Conservation (phyloP, 495 filamentous ascomycete genomes). For the Patellaria atrata region DNA sequence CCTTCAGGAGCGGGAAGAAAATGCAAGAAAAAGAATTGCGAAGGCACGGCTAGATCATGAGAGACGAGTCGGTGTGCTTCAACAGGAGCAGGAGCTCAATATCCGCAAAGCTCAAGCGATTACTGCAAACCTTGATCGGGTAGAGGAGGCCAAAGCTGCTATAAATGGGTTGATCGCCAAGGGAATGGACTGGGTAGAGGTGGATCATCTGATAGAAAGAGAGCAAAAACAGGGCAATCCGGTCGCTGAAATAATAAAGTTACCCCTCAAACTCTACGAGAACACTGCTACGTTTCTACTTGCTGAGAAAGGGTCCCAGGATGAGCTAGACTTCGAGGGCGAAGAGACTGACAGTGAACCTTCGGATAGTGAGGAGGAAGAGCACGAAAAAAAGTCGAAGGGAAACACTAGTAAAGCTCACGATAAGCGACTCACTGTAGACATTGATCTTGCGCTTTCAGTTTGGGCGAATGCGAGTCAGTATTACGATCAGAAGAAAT, state of each 20-base stretch:
- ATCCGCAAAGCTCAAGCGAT: constrained; percentile 80
- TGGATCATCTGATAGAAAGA: constrained; percentile 71
- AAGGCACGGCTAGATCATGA: constrained; percentile 66
- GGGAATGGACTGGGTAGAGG: constrained; percentile 94
- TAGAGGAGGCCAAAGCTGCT: constrained; percentile 81
- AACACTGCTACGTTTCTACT: constrained; percentile 76
- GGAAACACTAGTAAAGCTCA: constrained; percentile 23
- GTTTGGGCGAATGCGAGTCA: constrained; percentile 80
- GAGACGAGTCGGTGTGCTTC: constrained; percentile 66
- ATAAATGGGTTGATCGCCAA: constrained; percentile 79
- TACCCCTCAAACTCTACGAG: constrained; percentile 77
- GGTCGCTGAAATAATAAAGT: constrained; percentile 73
- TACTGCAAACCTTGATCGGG: constrained; percentile 72
- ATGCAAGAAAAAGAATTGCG: constrained; percentile 70
- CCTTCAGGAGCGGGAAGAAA: constrained; percentile 64
- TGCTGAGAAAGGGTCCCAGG: constrained; percentile 48
- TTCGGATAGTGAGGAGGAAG: constrained; percentile 24
- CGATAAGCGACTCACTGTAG: constrained; percentile 47
- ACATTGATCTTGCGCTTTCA: constrained; percentile 68
- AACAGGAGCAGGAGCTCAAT: constrained; percentile 67
- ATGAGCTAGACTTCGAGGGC: constrained; percentile 42
- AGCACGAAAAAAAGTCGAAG: constrained; percentile 24
- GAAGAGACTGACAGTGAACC: constrained; percentile 51
- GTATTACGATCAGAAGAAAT: constrained; percentile 80
- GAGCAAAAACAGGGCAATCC: constrained; percentile 70